Evolutionary conservation across 2,329 filamentous ascomycete genomes (phyloP), one percentile per base, ranked within the genome.

Genomic region (Trichoderma sp.): DNA sequence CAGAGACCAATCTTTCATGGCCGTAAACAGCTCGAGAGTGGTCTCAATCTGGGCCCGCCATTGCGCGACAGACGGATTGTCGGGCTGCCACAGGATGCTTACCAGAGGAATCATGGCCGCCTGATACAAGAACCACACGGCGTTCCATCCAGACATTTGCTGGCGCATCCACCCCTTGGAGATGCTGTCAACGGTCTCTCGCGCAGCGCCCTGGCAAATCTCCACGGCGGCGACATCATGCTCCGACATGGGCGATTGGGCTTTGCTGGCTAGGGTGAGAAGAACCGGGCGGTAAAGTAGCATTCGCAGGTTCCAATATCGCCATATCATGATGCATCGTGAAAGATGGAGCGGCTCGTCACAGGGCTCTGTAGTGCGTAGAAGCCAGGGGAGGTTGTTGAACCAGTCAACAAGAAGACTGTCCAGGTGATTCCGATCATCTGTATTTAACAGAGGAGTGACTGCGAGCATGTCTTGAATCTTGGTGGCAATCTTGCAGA

Each of bases 91-190:
- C 76, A 93, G 92, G 13, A 94, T 82, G 25, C 87, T 90, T 12
- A 94, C 86, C 1, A 94, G 84, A 0, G 91, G 91, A 9, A 94
- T 88, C 89, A 94, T 92, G 70, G 87, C 88, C 0, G 91, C 90
- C 76, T 94, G 91, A 79, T 92, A 94, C 68, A 92, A 85, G 78
- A 93, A 90, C 90, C 91, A 93, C 2, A 92, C 90, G 0, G 89
- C 91, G 75, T 92, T 92, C 91, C 91, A 94, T 9, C 91, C 91
- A 0, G 87, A 88, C 80, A 94, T 91, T 74, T 93, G 87, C 74
- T 92, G 91, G 54, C 88, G 86, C 54, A 86, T 86, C 80, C 90
- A 92, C 70, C 91, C 90, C 25, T 83, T 81, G 12, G 88, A 84
- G 70, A 94, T 92, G 69, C 93, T 90, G 68, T 89, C 85, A 70